Evolutionary conservation across 1,284 basidiomycete genomes (phyloP).

Genomic region (Termitomyces sp.): DNA sequence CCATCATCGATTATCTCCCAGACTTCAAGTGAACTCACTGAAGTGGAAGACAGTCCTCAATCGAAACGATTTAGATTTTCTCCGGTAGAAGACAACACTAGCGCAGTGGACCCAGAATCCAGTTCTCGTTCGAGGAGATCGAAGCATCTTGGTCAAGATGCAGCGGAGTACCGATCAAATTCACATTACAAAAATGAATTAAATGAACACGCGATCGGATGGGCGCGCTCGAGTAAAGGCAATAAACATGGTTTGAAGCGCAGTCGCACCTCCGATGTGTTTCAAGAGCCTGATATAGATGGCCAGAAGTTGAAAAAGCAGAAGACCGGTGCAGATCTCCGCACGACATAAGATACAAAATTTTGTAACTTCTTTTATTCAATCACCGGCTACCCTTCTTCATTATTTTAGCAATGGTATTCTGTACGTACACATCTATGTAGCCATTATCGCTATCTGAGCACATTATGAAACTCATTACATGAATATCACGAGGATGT

Average conservation of each 20-base stretch:
- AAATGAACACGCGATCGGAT: conserved; percentile 21
- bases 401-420: neutral
- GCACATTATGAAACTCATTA: neutral
- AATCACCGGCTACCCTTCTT: neutral
- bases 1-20: conserved; percentile 18
- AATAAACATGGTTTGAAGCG: conserved; percentile 11
- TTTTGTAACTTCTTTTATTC: neutral
- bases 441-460: neutral
- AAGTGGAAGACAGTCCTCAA: conserved; percentile 21
- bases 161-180: conserved; percentile 37
- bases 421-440: neutral
- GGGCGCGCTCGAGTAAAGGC: conserved; percentile 1
- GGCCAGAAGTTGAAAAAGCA: conserved; percentile 24
- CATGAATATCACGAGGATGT: neutral
- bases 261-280: conserved; percentile 22
- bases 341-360: neutral
- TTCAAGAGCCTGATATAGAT: conserved; percentile 17
- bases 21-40: conserved; percentile 21
- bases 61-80: conserved; percentile 18
- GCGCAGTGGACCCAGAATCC: conserved; percentile 17
- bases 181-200: conserved; percentile 18
- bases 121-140: conserved; percentile 5
- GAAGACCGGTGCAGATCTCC: conserved; percentile 15
- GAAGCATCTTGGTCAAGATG: conserved; percentile 29
- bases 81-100: conserved; percentile 6